A percentile compares a stretch with the other conserved stretches of the same genome.
These are phyloP conservation scores for Ustilago cynodontis DNA, from an alignment of 1,284 basidiomycete species.

Conservation along the genomic window DNA sequence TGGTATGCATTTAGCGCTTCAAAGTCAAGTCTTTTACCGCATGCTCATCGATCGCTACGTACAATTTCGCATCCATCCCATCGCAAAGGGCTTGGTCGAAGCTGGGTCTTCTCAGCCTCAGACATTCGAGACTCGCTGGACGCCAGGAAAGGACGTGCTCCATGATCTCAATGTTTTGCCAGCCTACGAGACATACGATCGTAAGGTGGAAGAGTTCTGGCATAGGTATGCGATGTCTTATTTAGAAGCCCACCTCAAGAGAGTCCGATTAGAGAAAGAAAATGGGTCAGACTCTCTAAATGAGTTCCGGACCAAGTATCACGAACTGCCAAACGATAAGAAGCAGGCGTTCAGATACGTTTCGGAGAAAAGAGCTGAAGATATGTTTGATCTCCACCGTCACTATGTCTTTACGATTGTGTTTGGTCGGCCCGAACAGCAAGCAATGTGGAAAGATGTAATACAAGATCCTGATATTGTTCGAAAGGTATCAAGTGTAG, in stretches of 20 bases:
- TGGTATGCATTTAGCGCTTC: slow-evolving; percentile 10
- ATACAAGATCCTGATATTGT: background rate
- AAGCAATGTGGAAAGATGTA: background rate
- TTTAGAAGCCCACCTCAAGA: background rate
- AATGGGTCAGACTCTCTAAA: background rate
- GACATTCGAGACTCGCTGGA: background rate
- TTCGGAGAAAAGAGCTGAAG: background rate
- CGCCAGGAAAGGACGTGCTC: background rate
- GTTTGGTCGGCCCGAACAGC: background rate
- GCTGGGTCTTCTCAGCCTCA: no score
- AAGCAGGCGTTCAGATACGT: background rate
- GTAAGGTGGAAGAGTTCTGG: slow-evolving; percentile 7
- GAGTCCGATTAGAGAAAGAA: background rate
- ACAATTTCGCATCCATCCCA: background rate
- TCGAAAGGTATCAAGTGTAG: background rate
- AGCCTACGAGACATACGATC: slow-evolving; percentile 8
- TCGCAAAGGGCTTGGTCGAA: background rate
- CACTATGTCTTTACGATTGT: background rate
- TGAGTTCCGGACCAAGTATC: background rate
- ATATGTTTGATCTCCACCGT: background rate
- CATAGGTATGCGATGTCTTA: background rate
- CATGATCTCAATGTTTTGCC: background rate
- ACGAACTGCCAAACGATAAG: slow-evolving; percentile 11
- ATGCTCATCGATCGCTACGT: slow-evolving; percentile 20
- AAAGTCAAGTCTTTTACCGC: slow-evolving; percentile 30